Evolutionary conservation across 2,329 filamentous ascomycete species (phyloP).

Genomic region (Aspergillus pseudonomiae): DNA sequence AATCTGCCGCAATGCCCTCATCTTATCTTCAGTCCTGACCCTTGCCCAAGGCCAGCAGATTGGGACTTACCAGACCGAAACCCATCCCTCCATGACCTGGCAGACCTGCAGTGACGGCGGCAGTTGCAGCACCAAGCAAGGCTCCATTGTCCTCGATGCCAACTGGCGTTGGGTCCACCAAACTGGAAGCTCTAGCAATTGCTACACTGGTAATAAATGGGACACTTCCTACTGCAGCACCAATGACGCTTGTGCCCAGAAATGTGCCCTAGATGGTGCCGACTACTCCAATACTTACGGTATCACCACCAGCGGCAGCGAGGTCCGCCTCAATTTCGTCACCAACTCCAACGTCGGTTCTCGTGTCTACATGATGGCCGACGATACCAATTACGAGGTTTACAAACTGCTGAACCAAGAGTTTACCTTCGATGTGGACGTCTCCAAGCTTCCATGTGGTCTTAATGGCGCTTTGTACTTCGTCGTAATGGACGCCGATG

Average conservation of each 20-base stretch:
- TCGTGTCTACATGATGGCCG: constrained; percentile 67
- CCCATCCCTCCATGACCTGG: constrained; percentile 56
- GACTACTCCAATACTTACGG: constrained; percentile 58
- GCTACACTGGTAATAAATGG: constrained; percentile 59
- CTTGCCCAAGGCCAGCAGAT: constrained; percentile 25
- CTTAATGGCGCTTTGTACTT: constrained; percentile 74
- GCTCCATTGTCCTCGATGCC: constrained; percentile 56
- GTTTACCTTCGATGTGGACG: constrained; percentile 73
- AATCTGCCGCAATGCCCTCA: constrained; percentile 21
- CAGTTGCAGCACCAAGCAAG: constrained; percentile 54
- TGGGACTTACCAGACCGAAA: constrained; percentile 24
- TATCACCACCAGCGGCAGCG: constrained; percentile 53
- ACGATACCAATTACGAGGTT: constrained; percentile 64
- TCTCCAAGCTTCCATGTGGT: constrained; percentile 68
- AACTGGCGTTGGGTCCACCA: constrained; percentile 64
- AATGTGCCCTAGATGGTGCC: constrained; percentile 61
- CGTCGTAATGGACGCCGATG: constrained; percentile 62
- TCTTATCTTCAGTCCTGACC: constrained; percentile 17
- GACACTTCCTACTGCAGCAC: constrained; percentile 53
- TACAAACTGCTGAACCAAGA: constrained; percentile 69
- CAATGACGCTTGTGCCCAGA: constrained; percentile 54
- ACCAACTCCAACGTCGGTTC: constrained; percentile 48
- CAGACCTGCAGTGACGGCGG: constrained; percentile 54
- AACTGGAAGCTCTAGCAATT: constrained; percentile 55
- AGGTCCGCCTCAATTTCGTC: constrained; percentile 54